phyloP scores from a whole-genome alignment of 345 rosid species.

The Erysimum cheiranthoides region DNA sequence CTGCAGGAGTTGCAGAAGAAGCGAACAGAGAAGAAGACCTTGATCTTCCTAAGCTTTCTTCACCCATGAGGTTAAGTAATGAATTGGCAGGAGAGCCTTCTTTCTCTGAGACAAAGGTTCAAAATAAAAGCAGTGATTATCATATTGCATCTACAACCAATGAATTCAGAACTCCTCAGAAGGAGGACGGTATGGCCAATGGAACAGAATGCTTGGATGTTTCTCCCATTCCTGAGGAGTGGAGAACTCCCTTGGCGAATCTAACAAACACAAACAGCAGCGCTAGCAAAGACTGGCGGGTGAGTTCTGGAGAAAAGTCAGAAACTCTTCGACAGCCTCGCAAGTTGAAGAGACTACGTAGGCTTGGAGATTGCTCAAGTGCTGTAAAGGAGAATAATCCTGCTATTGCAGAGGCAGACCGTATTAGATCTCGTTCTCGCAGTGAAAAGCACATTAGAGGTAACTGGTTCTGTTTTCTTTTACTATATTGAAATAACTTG shows the following conservation, averaged over 20 bases:
- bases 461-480: conserved; percentile 40
- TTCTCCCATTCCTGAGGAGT: conserved; percentile 50
- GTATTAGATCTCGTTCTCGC: conserved; percentile 44
- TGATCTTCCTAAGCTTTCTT: conserved; percentile 45
- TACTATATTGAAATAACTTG: background rate
- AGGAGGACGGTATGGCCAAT: conserved; percentile 36
- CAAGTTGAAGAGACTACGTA: conserved; percentile 82
- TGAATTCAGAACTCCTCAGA: conserved; percentile 44
- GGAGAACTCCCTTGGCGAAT: conserved; percentile 49
- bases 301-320: conserved; percentile 64
- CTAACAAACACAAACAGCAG: conserved; percentile 43
- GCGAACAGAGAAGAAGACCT: conserved; percentile 41
- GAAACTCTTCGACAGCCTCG: conserved; percentile 50
- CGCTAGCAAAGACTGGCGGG: conserved; percentile 66
- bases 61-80: conserved; percentile 44
- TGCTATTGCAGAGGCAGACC: conserved; percentile 33
- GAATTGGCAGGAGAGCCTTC: conserved; percentile 44
- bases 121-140: conserved; percentile 13
- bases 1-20: conserved; percentile 52
- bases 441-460: conserved; percentile 52
- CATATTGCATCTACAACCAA: conserved; percentile 29
- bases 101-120: conserved; percentile 42
- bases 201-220: conserved; percentile 40
- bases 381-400: conserved; percentile 49
- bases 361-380: conserved; percentile 57